phyloP scores from a whole-genome alignment of 1,284 basidiomycete species.

The Rugosomyces carneus region DNA sequence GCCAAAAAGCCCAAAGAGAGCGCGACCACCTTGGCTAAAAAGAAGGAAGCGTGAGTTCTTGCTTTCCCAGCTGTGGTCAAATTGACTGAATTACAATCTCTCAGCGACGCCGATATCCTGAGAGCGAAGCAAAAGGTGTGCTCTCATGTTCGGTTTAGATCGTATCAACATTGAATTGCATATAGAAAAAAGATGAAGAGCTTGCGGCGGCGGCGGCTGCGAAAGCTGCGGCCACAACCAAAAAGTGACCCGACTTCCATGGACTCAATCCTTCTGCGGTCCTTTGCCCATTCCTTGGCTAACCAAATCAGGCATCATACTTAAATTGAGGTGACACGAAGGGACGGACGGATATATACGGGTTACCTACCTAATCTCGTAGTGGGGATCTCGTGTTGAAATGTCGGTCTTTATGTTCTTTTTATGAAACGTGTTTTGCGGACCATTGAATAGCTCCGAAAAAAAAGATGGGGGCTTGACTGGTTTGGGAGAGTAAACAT shows the following conservation, averaged over 20 bases:
- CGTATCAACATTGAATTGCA: neutral
- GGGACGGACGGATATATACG: neutral
- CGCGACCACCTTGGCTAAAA: slow-evolving; percentile 50
- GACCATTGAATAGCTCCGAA: neutral
- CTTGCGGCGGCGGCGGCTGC: slow-evolving; percentile 30
- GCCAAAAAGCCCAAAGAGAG: slow-evolving; percentile 69
- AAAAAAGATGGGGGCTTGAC: neutral
- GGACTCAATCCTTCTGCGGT: slow-evolving; percentile 2
- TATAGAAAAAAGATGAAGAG: slow-evolving; percentile 60
- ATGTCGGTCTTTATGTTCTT: neutral
- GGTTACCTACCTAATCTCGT: neutral
- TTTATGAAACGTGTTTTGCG: neutral
- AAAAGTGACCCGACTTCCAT: slow-evolving; percentile 34
- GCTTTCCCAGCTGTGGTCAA: slow-evolving; percentile 5
- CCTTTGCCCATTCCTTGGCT: neutral
- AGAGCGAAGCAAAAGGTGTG: slow-evolving; percentile 72
- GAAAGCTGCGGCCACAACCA: slow-evolving; percentile 19
- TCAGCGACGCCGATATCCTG: slow-evolving; percentile 66
- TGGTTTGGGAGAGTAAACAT: neutral
- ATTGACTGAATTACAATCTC: slow-evolving; percentile 19
- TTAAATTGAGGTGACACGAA: neutral
- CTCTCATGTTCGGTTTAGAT: neutral
- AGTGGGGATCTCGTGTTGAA: neutral
- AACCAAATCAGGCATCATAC: neutral
- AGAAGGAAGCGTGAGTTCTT: slow-evolving; percentile 65